phyloP scores from a whole-genome alignment of 495 filamentous ascomycete species.

The Penicillium pancosmium region DNA sequence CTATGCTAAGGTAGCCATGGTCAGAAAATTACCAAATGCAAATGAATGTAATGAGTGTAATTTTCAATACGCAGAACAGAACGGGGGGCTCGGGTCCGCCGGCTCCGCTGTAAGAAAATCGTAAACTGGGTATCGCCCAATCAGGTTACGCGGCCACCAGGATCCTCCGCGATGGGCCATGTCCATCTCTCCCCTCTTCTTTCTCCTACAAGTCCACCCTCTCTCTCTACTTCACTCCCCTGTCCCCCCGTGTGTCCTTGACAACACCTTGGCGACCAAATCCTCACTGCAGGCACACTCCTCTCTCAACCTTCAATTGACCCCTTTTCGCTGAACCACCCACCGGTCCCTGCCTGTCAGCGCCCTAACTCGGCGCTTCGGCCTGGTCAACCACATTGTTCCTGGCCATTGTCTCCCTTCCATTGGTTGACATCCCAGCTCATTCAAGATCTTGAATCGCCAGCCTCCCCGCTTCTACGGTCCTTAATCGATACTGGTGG shows the following conservation, averaged over 20 bases:
- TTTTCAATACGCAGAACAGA: constrained; percentile 11
- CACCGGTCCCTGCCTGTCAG: constrained; percentile 3
- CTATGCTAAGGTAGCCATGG: too few species aligned
- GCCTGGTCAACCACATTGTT: constrained; percentile 8
- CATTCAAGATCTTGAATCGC: constrained; percentile 8
- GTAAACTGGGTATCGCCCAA: constrained; percentile 15
- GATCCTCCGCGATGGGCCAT: constrained; percentile 4
- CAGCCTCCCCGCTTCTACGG: constrained; percentile 5
- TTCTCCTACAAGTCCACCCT: constrained; percentile 5
- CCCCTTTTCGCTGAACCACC: not conserved
- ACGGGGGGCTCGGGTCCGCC: constrained; percentile 20
- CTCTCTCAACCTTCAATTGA: constrained; percentile 3
- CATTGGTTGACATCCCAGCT: not conserved
- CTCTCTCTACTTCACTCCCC: constrained; percentile 6
- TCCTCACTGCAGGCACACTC: not conserved
- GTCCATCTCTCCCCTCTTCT: constrained; percentile 8
- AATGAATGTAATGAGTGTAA: not conserved
- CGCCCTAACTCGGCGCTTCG: constrained; percentile 12
- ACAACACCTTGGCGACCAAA: not conserved
- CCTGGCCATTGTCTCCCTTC: constrained; percentile 17
- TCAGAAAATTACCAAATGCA: too few species aligned
- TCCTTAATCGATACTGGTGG: constrained; percentile 9
- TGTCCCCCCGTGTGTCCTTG: not conserved
- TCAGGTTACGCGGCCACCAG: constrained; percentile 8
- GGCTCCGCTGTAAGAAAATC: not conserved